Percentiles rank a stretch among this genome's conserved stretches.
phyloP scores from a whole-genome alignment of 495 filamentous ascomycete genomes.

The Sporormia fimetaria region DNA sequence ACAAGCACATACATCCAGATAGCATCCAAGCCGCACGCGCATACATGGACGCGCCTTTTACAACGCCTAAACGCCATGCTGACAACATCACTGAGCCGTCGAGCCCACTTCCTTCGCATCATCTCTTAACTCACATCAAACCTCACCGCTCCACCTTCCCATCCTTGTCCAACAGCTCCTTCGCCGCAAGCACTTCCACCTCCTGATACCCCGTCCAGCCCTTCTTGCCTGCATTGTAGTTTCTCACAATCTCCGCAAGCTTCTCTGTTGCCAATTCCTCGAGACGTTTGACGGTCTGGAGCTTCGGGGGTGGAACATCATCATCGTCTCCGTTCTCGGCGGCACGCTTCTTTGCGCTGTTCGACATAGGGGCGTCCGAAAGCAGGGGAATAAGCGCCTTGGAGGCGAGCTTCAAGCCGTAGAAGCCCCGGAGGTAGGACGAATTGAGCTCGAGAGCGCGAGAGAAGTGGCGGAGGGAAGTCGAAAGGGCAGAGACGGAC shows the following conservation, averaged over 20 bases:
- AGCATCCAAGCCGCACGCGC: too few relatives aligned
- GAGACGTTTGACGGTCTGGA: slow-evolving; percentile 51
- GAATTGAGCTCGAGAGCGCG: slow-evolving; percentile 89
- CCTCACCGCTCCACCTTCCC: slow-evolving; percentile 30
- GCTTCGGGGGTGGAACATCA: slow-evolving; percentile 29
- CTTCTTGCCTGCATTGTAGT: slow-evolving; percentile 45
- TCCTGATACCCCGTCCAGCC: slow-evolving; percentile 63
- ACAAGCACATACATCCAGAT: too few relatives aligned
- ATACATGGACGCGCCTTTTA: too few relatives aligned
- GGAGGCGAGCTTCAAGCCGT: slow-evolving; percentile 68
- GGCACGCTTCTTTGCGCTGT: slow-evolving; percentile 26
- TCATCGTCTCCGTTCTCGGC: slow-evolving; percentile 25
- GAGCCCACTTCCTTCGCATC: too few relatives aligned
- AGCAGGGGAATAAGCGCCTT: slow-evolving; percentile 27
- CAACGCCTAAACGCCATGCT: too few relatives aligned
- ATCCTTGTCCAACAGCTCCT: slow-evolving; percentile 51
- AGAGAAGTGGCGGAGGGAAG: slow-evolving; percentile 71
- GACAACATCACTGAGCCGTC: too few relatives aligned
- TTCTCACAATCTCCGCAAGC: slow-evolving; percentile 63
- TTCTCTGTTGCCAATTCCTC: slow-evolving; percentile 61
- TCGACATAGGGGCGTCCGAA: slow-evolving; percentile 2
- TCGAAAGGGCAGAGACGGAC: slow-evolving; percentile 44
- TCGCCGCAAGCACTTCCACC: slow-evolving; percentile 67
- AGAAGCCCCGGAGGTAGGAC: slow-evolving; percentile 82
- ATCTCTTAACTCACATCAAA: too few relatives aligned